phyloP scores from a whole-genome alignment of 805 yeast species.

The Schwanniomyces vanrijiae region DNA sequence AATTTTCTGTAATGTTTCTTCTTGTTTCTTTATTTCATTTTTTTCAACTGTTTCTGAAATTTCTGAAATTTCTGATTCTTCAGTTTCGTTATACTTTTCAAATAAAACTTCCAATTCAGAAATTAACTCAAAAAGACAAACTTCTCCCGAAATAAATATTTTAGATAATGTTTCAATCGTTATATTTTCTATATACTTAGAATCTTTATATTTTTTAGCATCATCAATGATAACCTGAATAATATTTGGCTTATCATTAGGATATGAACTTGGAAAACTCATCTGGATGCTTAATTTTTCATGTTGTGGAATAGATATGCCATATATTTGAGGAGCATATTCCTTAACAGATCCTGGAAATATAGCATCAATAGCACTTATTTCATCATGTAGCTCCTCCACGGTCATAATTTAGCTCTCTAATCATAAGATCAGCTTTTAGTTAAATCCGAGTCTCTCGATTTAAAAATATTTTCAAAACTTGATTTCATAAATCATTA shows the following conservation, averaged over 20 bases:
- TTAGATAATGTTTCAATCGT: conserved; percentile 54
- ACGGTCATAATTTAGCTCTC: conserved; percentile 15
- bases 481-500: not conserved
- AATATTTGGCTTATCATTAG: conserved; percentile 61
- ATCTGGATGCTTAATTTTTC: conserved; percentile 61
- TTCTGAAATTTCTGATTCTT: conserved; percentile 9
- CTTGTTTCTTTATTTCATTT: not conserved
- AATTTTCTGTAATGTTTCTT: not conserved
- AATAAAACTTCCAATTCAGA: conserved; percentile 59
- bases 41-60: conserved; percentile 5
- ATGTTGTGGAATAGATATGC: conserved; percentile 61
- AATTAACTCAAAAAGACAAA: conserved; percentile 77
- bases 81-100: conserved; percentile 29
- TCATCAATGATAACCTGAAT: conserved; percentile 50
- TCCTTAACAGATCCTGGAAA: conserved; percentile 62
- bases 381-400: conserved; percentile 66
- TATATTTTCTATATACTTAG: conserved; percentile 41
- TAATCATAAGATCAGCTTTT: not conserved
- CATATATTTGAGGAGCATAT: conserved; percentile 40
- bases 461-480: not conserved
- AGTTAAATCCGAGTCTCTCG: not conserved
- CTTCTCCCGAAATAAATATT: conserved; percentile 60
- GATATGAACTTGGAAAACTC: conserved; percentile 72
- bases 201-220: conserved; percentile 38
- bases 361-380: conserved; percentile 83